Percentiles rank a stretch among this genome's conserved stretches.
phyloP scores from a whole-genome alignment of 169 alveolate species.

The Babesia gibsoni region DNA sequence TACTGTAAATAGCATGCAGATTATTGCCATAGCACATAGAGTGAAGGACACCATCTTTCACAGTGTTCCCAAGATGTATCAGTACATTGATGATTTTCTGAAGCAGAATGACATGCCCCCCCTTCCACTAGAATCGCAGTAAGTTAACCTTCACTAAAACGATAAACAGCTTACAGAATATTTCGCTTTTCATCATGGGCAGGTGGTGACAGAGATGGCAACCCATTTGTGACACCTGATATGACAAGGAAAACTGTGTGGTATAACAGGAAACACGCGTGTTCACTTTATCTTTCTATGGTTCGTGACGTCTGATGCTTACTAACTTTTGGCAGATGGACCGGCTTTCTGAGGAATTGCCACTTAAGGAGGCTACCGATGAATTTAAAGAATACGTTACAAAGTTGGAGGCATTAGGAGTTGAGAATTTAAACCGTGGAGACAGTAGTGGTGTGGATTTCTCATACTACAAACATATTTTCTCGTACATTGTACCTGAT shows the following conservation, averaged over 20 bases:
- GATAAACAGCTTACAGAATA: conserved; percentile 13
- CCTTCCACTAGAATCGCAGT: conserved; percentile 66
- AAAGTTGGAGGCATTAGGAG: not conserved
- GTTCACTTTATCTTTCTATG: conserved; percentile 65
- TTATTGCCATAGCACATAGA: conserved; percentile 55
- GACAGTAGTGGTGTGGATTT: not conserved
- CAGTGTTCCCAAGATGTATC: conserved; percentile 64
- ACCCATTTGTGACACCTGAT: conserved; percentile 81
- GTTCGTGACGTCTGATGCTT: conserved; percentile 13
- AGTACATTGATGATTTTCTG: conserved; percentile 69
- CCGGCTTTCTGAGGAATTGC: conserved; percentile 10
- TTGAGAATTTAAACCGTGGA: not conserved
- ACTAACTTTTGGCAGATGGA: conserved; percentile 3
- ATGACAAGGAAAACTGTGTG: conserved; percentile 72
- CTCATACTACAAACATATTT: not conserved
- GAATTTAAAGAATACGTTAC: conserved; percentile 9
- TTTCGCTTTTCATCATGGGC: conserved; percentile 81
- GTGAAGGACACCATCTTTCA: conserved; percentile 70
- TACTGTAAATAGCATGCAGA: conserved; percentile 20
- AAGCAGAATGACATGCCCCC: conserved; percentile 68
- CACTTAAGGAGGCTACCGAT: conserved; percentile 17
- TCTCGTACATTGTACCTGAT: conserved; percentile 12
- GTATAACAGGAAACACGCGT: conserved; percentile 66
- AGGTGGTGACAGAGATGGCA: conserved; percentile 87
- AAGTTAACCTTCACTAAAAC: not conserved